Conservation (phyloP, 2,329 filamentous ascomycete genomes). For the Penicillium sp. region DNA sequence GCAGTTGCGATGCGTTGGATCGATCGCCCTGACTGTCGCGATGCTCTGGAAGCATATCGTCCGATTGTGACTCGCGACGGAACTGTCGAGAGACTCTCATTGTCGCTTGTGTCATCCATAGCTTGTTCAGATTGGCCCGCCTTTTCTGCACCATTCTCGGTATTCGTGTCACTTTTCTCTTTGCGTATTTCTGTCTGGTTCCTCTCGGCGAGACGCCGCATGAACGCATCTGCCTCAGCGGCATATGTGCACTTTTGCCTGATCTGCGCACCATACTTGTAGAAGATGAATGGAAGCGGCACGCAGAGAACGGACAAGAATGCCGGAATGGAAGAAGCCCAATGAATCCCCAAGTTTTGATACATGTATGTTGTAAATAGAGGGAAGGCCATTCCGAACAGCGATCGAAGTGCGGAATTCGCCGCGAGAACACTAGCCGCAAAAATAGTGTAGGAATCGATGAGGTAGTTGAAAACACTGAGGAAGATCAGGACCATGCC, state of each 20-base stretch:
- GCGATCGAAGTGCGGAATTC: constrained; percentile 48
- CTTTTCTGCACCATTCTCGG: background rate
- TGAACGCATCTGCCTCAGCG: constrained; percentile 38
- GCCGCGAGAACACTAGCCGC: constrained; percentile 47
- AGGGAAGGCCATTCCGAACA: constrained; percentile 51
- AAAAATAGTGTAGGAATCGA: constrained; percentile 48
- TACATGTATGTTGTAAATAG: constrained; percentile 54
- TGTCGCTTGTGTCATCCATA: constrained; percentile 16
- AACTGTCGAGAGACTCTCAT: constrained; percentile 21
- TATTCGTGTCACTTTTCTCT: constrained; percentile 13
- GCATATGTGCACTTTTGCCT: constrained; percentile 43
- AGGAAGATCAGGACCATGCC: constrained; percentile 47
- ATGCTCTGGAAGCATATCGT: constrained; percentile 21
- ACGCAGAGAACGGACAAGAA: constrained; percentile 48
- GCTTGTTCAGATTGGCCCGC: background rate
- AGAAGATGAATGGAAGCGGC: constrained; percentile 47
- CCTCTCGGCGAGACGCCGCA: constrained; percentile 27
- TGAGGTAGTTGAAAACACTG: constrained; percentile 46
- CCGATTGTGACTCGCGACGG: constrained; percentile 22
- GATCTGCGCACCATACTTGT: constrained; percentile 42
- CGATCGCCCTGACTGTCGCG: constrained; percentile 23
- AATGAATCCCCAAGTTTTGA: constrained; percentile 48
- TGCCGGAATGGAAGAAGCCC: constrained; percentile 50
- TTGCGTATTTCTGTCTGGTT: constrained; percentile 17
- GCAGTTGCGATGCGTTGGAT: constrained; percentile 23